Percentiles rank a stretch among this genome's conserved stretches.
Evolutionary conservation across 2,329 filamentous ascomycete species (phyloP).

Genomic region (Penicillium expansum): DNA sequence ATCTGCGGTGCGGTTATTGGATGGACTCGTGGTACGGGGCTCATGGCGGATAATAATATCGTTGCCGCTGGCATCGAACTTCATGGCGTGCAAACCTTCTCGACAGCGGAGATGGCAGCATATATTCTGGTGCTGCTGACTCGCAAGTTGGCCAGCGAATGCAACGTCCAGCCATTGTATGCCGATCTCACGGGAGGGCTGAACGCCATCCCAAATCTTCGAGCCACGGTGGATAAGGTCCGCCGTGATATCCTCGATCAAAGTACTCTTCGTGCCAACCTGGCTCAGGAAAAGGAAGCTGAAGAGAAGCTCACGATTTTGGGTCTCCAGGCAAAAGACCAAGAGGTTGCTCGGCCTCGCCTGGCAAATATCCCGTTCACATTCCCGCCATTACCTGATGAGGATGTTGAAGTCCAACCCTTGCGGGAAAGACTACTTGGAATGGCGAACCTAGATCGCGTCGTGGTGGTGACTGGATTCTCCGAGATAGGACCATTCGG

Average conservation of each 20-base stretch:
- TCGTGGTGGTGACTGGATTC: conserved; percentile 96
- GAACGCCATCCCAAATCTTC: conserved; percentile 29
- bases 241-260: conserved; percentile 3
- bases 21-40: conserved; percentile 46
- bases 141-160: conserved; percentile 29
- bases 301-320: background rate
- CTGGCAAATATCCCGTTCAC: background rate
- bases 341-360: background rate
- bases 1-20: conserved; percentile 46
- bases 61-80: conserved; percentile 40
- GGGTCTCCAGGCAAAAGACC: background rate
- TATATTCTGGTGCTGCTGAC: conserved; percentile 40
- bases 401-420: background rate
- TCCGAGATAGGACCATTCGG: conserved; percentile 81
- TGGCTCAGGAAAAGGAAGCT: background rate
- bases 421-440: background rate
- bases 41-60: conserved; percentile 46
- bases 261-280: too few relatives aligned
- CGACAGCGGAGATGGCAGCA: conserved; percentile 43
- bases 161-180: conserved; percentile 36
- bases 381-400: background rate
- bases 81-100: conserved; percentile 42
- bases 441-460: conserved; percentile 97
- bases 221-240: conserved; percentile 20
- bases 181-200: conserved; percentile 44